A percentile compares a stretch with the other conserved stretches of the same genome.
phyloP scores from a whole-genome alignment of 148 eudicot genomes.

The Arctostaphylos glauca region DNA sequence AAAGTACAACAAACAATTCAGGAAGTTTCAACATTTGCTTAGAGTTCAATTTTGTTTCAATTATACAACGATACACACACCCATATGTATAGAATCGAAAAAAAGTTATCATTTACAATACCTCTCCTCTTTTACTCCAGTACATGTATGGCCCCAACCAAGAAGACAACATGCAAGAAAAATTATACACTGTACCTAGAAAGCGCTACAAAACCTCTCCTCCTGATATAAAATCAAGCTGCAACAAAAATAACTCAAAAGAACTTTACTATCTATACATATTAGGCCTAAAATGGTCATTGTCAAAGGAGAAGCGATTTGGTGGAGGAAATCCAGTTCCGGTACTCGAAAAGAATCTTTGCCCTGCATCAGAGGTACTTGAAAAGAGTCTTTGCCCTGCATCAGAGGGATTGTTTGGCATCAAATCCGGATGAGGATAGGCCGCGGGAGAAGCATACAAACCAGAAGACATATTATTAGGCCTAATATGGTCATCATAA shows the following conservation, averaged over 20 bases:
- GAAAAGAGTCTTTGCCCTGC: slow-evolving; percentile 21
- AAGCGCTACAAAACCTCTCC: not conserved
- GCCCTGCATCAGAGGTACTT: slow-evolving; percentile 25
- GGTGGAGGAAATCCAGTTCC: slow-evolving; percentile 30
- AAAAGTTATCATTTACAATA: not conserved
- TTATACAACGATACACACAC: not conserved
- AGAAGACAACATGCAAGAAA: not conserved
- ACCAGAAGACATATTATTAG: slow-evolving; percentile 13
- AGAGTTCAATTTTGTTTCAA: not conserved
- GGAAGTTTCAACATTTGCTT: not conserved
- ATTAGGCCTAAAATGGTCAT: slow-evolving; percentile 32
- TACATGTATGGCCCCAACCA: not conserved
- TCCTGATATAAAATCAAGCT: not conserved
- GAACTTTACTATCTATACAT: slow-evolving; percentile 26
- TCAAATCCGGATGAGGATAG: slow-evolving; percentile 27
- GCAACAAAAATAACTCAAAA: not conserved
- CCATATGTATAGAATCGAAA: not conserved
- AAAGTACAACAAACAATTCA: not conserved
- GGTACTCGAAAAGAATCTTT: slow-evolving; percentile 13
- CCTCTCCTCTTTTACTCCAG: not conserved
- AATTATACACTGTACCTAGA: not conserved
- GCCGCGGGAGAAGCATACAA: slow-evolving; percentile 17
- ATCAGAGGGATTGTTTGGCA: slow-evolving; percentile 25
- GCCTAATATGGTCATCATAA: not conserved
- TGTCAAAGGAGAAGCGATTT: slow-evolving; percentile 22